These are phyloP conservation scores for Zea luxurians DNA, from an alignment of 176 grass and related monocot genomes.

Conservation along the genomic window DNA sequence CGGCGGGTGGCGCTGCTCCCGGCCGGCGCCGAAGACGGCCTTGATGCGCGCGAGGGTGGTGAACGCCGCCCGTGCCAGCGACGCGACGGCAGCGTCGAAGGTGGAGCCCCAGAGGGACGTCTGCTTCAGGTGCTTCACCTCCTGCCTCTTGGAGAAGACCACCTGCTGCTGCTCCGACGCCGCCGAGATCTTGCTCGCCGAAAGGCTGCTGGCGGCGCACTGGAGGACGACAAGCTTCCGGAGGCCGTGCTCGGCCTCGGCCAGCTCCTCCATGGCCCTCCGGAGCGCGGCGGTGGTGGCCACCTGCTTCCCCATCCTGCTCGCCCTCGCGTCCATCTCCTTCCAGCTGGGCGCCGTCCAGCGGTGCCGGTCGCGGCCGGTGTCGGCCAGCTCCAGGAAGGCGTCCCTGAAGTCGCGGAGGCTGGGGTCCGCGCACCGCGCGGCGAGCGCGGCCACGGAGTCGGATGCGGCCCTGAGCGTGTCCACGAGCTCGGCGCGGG, in stretches of 20 bases:
- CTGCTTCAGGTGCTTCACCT: conserved; percentile 79
- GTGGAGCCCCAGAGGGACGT: conserved; percentile 71
- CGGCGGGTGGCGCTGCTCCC: conserved; percentile 32
- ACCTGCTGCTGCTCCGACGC: conserved; percentile 74
- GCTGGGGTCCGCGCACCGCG: conserved; percentile 56
- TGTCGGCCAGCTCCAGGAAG: conserved; percentile 60
- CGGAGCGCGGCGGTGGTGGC: conserved; percentile 48
- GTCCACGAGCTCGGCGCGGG: conserved; percentile 71
- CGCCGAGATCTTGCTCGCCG: conserved; percentile 60
- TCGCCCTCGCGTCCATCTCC: conserved; percentile 68
- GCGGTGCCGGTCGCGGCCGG: conserved; percentile 53
- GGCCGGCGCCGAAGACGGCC: conserved; percentile 55
- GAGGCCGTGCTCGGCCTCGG: conserved; percentile 62
- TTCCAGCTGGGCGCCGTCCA: conserved; percentile 60
- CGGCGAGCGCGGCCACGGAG: conserved; percentile 40
- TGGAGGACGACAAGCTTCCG: conserved; percentile 60
- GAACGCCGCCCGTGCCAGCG: conserved; percentile 56
- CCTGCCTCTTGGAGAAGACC: conserved; percentile 74
- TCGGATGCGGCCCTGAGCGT: conserved; percentile 53
- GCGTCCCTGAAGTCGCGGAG: conserved; percentile 47
- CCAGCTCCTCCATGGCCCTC: conserved; percentile 71
- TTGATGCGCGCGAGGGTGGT: conserved; percentile 69
- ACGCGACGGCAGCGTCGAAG: conserved; percentile 60
- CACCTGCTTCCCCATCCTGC: conserved; percentile 66
- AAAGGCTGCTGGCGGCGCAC: neutral